phyloP scores from a whole-genome alignment of 768 basidiomycete species.

The Rhodotorula babjevae region DNA sequence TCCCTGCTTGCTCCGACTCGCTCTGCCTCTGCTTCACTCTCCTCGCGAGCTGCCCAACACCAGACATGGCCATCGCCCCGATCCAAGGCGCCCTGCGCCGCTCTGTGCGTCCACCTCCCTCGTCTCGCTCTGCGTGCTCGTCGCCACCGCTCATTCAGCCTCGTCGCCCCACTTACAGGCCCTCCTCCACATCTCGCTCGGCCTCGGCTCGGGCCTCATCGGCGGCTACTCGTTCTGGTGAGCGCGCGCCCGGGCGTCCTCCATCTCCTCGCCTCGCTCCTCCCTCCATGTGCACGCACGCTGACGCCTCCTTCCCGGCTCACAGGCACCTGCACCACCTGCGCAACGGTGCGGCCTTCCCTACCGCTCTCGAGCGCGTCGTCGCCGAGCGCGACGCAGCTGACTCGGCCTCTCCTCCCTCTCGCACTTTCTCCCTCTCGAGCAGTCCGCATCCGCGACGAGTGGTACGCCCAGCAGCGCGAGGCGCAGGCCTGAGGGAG shows the following conservation, averaged over 20 bases:
- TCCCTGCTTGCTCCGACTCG: neutral
- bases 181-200: constrained; percentile 11
- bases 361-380: neutral
- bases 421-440: neutral
- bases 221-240: constrained; percentile 31
- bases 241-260: neutral
- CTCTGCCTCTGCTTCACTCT: neutral
- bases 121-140: neutral
- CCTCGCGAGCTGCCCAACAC: neutral
- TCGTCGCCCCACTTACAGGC: neutral
- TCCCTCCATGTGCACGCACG: too few relatives aligned
- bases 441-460: constrained; percentile 13
- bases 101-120: neutral
- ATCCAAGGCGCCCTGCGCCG: constrained; percentile 23
- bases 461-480: constrained; percentile 4
- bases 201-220: constrained; percentile 3
- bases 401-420: too few relatives aligned
- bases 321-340: constrained; percentile 3
- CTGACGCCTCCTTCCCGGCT: too few relatives aligned
- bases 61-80: constrained; percentile 19
- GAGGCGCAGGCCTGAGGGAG: neutral
- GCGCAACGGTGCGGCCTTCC: neutral
- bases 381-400: too few relatives aligned
- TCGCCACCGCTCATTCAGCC: neutral
- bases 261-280: neutral